phyloP scores from a whole-genome alignment of 2,329 filamentous ascomycete species.

The Ascochyta clinopodiicola region DNA sequence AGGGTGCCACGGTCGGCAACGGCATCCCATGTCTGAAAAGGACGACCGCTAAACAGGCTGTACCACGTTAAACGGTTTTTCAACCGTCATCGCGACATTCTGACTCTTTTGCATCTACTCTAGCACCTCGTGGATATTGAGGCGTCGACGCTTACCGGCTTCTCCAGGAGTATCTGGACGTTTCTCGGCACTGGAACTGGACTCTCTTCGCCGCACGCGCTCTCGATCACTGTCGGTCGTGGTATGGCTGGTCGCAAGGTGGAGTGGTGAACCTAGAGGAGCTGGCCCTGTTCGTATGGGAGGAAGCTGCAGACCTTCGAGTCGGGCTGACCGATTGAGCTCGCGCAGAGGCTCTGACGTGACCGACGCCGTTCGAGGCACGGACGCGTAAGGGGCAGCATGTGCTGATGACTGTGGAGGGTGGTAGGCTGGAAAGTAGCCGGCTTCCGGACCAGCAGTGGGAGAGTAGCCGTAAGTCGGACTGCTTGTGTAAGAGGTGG shows the following conservation, averaged over 20 bases:
- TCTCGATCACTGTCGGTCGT: slow-evolving; percentile 28
- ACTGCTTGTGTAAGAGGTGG: slow-evolving; percentile 43
- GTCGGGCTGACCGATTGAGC: slow-evolving; percentile 28
- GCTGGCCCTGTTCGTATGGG: slow-evolving; percentile 45
- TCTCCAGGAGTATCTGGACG: slow-evolving; percentile 44
- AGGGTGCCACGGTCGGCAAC: slow-evolving; percentile 8
- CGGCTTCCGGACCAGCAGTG: slow-evolving; percentile 39
- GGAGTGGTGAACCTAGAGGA: slow-evolving; percentile 41
- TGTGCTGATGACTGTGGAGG: slow-evolving; percentile 36
- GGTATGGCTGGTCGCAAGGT: slow-evolving; percentile 28
- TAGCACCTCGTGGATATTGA: slow-evolving; percentile 48
- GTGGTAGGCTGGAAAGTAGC: slow-evolving; percentile 43
- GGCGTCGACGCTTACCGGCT: slow-evolving; percentile 41
- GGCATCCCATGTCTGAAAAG: slow-evolving; percentile 6
- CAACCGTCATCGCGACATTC: slow-evolving; percentile 6
- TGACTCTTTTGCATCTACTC: slow-evolving; percentile 27
- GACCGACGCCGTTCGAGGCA: slow-evolving; percentile 33
- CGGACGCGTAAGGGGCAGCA: slow-evolving; percentile 38
- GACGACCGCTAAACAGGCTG: slow-evolving; percentile 5
- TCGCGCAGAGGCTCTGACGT: slow-evolving; percentile 40
- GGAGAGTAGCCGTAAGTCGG: slow-evolving; percentile 46
- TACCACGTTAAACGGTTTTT: slow-evolving; percentile 9
- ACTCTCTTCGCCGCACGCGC: slow-evolving; percentile 38
- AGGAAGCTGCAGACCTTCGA: slow-evolving; percentile 45
- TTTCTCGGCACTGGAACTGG: slow-evolving; percentile 33